Base-by-base conservation (phyloP, 495 filamentous ascomycete species). In the Parachaetomium inaequale region DNA sequence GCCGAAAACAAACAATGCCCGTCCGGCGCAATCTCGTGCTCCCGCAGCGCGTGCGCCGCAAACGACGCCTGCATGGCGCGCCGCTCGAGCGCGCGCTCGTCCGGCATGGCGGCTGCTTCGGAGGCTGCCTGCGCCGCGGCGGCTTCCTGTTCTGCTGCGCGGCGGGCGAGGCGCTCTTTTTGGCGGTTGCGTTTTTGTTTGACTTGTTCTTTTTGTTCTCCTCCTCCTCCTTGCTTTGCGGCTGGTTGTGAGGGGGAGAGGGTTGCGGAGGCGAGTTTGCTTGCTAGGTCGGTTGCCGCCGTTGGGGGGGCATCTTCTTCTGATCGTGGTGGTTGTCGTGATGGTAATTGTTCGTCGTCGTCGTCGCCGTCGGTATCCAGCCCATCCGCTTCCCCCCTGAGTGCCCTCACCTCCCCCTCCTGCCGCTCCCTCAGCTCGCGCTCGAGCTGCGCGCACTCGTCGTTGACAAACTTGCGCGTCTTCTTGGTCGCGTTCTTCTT, bases 1-100 rank as follows among this genome's bases (percentile, higher is more conserved):
- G 95, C 92, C 7, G 90, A 87, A 76, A 96, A 98, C n/a, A 98
- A 79, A 72, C 94, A 98, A 70, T 98, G 94, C 0, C 94, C 94
- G 69, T 98, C 93, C 1, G 94, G 92, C 19, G 81, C 84, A 29
- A 98, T 91, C 58, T 89, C 85, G 56, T 89, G 81, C 77, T 98
- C 92, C 23, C 76, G 81, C 34, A 98, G 77, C 4, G 77, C 77
- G 53, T 87, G 74, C 11, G 79, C 77, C 47, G 79, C 74, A 67
- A 96, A 89, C 7, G 79, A 82, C 3, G 74, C 76, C 17, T 81
- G 77, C 85, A 98, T 94, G 14, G 81, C 76, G 42, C 78, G 76
- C 47, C 85, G 79, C 75, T 98, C 94, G 56, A 84, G 75, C 32
- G 83, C 81, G 58, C 92, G 87, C 64, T 85, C 83, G 74, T 98